phyloP scores from a whole-genome alignment of 2,329 filamentous ascomycete genomes.

The Exophiala oligosperma region DNA sequence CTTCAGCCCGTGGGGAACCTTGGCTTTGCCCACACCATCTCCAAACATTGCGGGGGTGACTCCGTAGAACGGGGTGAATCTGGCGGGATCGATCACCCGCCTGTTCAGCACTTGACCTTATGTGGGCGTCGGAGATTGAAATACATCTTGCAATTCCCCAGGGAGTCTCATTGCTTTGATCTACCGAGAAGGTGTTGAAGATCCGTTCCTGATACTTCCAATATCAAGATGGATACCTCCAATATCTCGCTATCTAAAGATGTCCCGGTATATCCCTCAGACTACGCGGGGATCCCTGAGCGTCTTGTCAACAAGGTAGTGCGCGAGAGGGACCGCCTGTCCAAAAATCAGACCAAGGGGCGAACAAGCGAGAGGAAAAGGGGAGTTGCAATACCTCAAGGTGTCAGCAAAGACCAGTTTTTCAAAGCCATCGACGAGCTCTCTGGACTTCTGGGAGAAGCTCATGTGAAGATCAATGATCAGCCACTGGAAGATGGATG shows the following conservation, averaged over 20 bases:
- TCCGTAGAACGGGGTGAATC: no score
- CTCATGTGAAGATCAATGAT: conserved; percentile 18
- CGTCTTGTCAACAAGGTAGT: conserved; percentile 11
- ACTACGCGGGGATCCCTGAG: conserved; percentile 1
- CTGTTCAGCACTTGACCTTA: no score
- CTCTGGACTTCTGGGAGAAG: conserved; percentile 3
- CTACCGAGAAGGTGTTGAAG: no score
- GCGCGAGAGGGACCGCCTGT: conserved; percentile 9
- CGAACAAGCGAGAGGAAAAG: neutral
- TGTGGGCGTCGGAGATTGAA: no score
- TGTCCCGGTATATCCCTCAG: neutral
- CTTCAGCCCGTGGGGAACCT: no score
- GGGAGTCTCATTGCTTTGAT: no score
- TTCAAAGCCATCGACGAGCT: conserved; percentile 18
- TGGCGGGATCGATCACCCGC: no score
- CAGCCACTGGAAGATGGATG: conserved; percentile 31
- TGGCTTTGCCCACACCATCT: no score
- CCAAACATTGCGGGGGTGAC: no score
- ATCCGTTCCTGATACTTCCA: no score
- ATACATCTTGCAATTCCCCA: no score
- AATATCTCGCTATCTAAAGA: neutral
- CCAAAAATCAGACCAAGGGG: conserved; percentile 13
- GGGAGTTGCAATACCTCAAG: conserved; percentile 11
- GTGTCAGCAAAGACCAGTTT: conserved; percentile 6
- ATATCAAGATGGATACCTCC: neutral